Base-by-base conservation (phyloP, 1,284 basidiomycete species). In the Inonotus obliquus region DNA sequence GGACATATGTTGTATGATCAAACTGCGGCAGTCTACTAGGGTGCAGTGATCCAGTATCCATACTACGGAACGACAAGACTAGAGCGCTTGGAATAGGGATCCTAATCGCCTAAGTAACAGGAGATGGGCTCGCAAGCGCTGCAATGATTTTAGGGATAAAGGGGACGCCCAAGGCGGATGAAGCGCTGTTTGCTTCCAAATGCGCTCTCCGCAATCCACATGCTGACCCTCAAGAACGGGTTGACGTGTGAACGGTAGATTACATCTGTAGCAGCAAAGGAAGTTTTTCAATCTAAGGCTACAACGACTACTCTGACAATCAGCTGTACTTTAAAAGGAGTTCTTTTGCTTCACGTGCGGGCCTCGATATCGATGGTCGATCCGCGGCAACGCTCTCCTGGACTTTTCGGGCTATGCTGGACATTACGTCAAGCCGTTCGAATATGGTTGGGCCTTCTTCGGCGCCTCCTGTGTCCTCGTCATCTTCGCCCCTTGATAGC, bases 341-440 rank as follows among this genome's bases (percentile, higher is more conserved):
- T 57, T 97, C 94, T 66, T 86, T 81, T 3, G 93, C 87, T 69
- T 97, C 94, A 54, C 95, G 79, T 11, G 93, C 91, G 0, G 93
- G 93, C 53, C 94, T 79, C 17, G 91, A 81, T 54, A 96, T 85
- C n/a, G 81, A 79, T 2, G 91, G 85, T 47, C 83, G 83, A 61
- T 94, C 92, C 62, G 81, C 86, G 1, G 79, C 81, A 2, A 85
- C 81, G 69, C 85, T 87, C 66, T 89, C 86, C 62, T 87, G 75
- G 1, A 92, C 80, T 71, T 94, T 93, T 69, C 87, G 82, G 2
- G 88, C 83, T 14, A 94, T 82, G 48, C 77, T 81, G n/a, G 80
- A 78, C 49, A 90, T 73, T 17, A 87, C 65, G 2, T 79, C 82
- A 6, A 91, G 77, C 54, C 81, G 80, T 66, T 86, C 84, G 77